Conservation (phyloP, 2,329 filamentous ascomycete genomes). For the Ilyonectria destructans region DNA sequence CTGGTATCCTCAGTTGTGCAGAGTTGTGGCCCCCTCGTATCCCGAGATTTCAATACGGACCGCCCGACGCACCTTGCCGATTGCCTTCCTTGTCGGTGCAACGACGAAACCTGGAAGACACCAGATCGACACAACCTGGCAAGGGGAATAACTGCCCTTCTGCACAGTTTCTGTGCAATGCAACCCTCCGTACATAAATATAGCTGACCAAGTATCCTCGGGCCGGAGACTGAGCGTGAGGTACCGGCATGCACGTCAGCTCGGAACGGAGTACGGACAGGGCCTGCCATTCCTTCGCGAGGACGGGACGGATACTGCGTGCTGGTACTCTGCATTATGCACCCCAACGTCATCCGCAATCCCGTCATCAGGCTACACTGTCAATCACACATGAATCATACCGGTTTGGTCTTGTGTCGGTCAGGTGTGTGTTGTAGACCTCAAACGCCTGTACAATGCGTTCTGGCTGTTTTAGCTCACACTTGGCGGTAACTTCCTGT, state of each 20-base stretch:
- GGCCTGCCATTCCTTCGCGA: not conserved
- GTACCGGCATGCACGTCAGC: slow-evolving; percentile 21
- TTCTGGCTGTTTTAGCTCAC: too few relatives aligned
- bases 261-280: not conserved
- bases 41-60: slow-evolving; percentile 11
- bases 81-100: not conserved
- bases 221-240: slow-evolving; percentile 31
- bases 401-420: not conserved
- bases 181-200: slow-evolving; percentile 16
- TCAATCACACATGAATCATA: not conserved
- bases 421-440: not conserved
- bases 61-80: slow-evolving; percentile 11
- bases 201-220: not conserved
- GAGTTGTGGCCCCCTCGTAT: slow-evolving; percentile 18
- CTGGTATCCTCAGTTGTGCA: slow-evolving; percentile 4
- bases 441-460: too few relatives aligned
- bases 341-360: slow-evolving; percentile 1
- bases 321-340: not conserved
- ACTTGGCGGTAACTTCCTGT: too few relatives aligned
- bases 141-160: slow-evolving; percentile 8
- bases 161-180: slow-evolving; percentile 7
- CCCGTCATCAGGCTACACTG: not conserved
- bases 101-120: not conserved
- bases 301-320: not conserved
- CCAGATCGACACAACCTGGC: slow-evolving; percentile 17